A percentile compares a stretch with the other conserved stretches of the same genome.
Conservation (phyloP, 108 stramenopile genomes). For the Nitzschia sp. region DNA sequence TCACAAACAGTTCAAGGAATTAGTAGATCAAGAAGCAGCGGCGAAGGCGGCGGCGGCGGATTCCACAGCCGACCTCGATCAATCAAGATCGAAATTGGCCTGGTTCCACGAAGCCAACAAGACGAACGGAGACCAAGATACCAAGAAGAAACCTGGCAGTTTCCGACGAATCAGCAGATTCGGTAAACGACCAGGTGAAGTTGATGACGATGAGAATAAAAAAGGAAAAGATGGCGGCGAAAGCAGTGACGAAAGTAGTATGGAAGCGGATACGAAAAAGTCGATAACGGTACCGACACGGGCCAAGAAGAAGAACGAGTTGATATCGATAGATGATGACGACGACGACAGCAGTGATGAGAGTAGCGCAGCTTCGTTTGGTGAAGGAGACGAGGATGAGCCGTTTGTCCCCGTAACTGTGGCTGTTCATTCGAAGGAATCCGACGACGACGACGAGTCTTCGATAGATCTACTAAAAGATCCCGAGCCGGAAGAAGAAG, state of each 20-base stretch:
- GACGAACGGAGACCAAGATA: too few species aligned
- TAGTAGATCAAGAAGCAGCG: neutral
- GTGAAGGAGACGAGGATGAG: slow-evolving; percentile 1
- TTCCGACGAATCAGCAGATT: too few species aligned
- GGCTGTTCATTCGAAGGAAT: neutral
- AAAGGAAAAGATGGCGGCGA: neutral
- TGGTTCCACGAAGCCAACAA: too few species aligned
- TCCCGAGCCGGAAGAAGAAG: neutral
- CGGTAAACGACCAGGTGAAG: too few species aligned
- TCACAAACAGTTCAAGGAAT: neutral
- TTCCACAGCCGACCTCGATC: too few species aligned
- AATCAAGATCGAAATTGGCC: too few species aligned
- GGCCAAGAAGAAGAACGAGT: neutral
- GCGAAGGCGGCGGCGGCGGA: too few species aligned
- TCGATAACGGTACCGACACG: too few species aligned
- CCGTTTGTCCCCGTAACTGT: neutral
- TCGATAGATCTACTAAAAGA: neutral
- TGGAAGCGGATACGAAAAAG: too few species aligned
- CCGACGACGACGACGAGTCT: neutral
- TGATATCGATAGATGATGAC: neutral
- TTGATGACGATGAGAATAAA: neutral
- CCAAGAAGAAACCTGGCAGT: too few species aligned
- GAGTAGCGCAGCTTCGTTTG: neutral
- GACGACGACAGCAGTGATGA: neutral
- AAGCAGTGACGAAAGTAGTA: too few species aligned